phyloP scores from a whole-genome alignment of 345 rosid species.

The Linum tenue region DNA sequence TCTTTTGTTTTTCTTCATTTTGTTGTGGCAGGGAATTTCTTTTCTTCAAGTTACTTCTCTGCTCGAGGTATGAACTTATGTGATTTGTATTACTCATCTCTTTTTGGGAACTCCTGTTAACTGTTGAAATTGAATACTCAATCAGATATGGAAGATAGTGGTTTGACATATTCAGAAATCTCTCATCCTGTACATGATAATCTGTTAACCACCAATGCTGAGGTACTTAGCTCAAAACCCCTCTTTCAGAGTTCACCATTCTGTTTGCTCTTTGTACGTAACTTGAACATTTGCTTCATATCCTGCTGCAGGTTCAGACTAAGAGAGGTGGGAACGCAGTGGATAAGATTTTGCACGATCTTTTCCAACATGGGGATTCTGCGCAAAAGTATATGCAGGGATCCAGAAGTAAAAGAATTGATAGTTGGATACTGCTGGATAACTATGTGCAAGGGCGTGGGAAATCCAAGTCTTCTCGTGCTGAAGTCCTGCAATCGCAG shows the following conservation, averaged over 20 bases:
- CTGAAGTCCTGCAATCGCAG: constrained; percentile 34
- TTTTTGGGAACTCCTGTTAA: background rate
- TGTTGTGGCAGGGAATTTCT: background rate
- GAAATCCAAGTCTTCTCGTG: constrained; percentile 31
- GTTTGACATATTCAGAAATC: constrained; percentile 41
- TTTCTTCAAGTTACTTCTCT: background rate
- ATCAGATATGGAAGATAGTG: constrained; percentile 42
- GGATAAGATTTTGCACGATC: no score
- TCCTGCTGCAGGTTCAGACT: constrained; percentile 13
- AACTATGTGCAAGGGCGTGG: constrained; percentile 46
- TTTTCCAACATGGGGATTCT: no score
- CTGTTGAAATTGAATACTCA: background rate
- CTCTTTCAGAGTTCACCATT: background rate
- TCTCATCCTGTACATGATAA: constrained; percentile 47
- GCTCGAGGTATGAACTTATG: background rate
- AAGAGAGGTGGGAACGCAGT: constrained; percentile 23
- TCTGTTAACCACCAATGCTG: constrained; percentile 33
- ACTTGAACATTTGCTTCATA: background rate
- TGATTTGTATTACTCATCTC: background rate
- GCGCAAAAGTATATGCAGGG: no score
- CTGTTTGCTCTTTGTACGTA: background rate
- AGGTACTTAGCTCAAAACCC: constrained; percentile 25
- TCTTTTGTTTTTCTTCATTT: background rate
- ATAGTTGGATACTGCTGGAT: no score
- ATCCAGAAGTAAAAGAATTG: no score